phyloP scores from a whole-genome alignment of 441 rosid species.

The Populus trichocarpa region DNA sequence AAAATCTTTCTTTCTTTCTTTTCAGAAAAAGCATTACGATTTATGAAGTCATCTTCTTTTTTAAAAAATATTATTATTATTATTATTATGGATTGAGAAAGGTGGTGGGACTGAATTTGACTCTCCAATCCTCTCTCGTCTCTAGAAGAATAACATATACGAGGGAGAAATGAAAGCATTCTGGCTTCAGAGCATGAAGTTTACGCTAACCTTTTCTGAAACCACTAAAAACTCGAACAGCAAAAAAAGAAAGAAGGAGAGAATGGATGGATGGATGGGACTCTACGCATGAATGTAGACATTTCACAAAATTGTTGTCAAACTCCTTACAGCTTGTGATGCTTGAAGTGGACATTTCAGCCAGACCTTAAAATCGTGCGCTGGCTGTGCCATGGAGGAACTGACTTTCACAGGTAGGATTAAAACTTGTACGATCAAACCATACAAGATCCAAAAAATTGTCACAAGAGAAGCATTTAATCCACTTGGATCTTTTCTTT shows the following conservation, averaged over 20 bases:
- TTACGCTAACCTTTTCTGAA: background rate
- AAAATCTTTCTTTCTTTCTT: no score
- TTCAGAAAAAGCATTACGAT: no score
- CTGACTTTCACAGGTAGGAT: constrained; percentile 3
- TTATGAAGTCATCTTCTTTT: no score
- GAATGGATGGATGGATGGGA: background rate
- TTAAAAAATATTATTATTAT: no score
- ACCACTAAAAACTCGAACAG: background rate
- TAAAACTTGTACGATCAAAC: background rate
- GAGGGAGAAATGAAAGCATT: no score
- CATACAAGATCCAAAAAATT: constrained; percentile 19
- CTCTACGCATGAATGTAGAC: background rate
- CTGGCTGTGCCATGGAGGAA: constrained; percentile 12
- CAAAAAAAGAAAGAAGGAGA: no score
- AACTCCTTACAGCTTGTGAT: background rate
- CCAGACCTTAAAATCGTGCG: background rate
- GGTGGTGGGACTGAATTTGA: no score
- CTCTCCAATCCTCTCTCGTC: no score
- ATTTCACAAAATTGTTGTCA: background rate
- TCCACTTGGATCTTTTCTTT: constrained; percentile 14
- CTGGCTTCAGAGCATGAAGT: background rate
- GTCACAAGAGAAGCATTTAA: constrained; percentile 24
- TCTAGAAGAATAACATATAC: no score
- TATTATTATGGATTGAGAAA: no score
- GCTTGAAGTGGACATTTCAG: constrained; percentile 5